These are phyloP conservation scores for Lipomyces anomalus DNA, from an alignment of 805 yeast genomes.

Conservation along the genomic window DNA sequence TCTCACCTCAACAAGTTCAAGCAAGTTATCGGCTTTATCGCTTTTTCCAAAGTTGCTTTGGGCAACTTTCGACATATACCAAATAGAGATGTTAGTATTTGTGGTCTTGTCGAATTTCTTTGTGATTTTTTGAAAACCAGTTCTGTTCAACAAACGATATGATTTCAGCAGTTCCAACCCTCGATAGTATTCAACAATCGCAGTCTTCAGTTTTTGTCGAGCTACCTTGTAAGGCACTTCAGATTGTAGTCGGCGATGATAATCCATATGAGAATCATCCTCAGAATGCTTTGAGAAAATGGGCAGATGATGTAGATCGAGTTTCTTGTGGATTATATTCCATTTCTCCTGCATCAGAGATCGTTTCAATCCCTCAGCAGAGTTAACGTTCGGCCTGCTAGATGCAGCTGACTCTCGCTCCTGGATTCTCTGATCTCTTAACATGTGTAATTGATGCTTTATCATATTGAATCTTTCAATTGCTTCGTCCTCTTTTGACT, in stretches of 20 bases:
- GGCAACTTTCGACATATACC: constrained; percentile 56
- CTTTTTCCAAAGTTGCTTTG: constrained; percentile 54
- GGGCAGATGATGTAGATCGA: constrained; percentile 22
- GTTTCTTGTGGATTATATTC: constrained; percentile 9
- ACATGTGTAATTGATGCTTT: constrained; percentile 62
- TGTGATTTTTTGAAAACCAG: constrained; percentile 82
- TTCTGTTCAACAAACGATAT: constrained; percentile 69
- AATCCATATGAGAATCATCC: constrained; percentile 11
- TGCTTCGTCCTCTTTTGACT: constrained; percentile 54
- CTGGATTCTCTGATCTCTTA: constrained; percentile 47
- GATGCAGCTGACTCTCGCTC: constrained; percentile 16
- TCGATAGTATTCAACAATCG: constrained; percentile 66
- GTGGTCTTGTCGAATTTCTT: constrained; percentile 85
- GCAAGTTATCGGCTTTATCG: constrained; percentile 59
- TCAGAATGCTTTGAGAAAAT: constrained; percentile 1
- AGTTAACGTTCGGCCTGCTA: constrained; percentile 3
- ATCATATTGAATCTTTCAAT: constrained; percentile 54
- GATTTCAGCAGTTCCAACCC: constrained; percentile 64
- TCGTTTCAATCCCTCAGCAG: constrained; percentile 2
- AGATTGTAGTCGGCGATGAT: constrained; percentile 4
- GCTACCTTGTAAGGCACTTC: constrained; percentile 17
- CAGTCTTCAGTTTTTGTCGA: constrained; percentile 33
- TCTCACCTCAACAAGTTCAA: constrained; percentile 61
- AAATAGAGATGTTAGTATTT: constrained; percentile 38
- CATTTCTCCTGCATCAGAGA: constrained; percentile 5